Percentiles rank a stretch among this genome's conserved stretches.
Evolutionary conservation across 2,329 filamentous ascomycete species (phyloP).

Genomic region (Colletotrichum sp.): DNA sequence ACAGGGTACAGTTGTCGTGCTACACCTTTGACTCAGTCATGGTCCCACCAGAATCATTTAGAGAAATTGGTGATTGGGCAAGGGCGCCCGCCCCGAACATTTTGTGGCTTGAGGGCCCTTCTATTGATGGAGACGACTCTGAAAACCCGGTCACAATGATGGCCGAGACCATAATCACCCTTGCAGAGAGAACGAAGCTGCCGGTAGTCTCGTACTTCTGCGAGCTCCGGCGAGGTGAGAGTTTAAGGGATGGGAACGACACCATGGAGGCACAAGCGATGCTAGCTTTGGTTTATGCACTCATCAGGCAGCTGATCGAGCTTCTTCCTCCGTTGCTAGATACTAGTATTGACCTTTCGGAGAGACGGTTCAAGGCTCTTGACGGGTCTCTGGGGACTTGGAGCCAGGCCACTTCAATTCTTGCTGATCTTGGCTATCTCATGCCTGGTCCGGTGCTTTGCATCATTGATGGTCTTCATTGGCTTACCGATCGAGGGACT

Average conservation of each 20-base stretch:
- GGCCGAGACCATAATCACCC: background rate
- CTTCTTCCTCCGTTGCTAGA: conserved; percentile 4
- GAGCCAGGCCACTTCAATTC: background rate
- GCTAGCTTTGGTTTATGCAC: background rate
- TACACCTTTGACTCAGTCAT: too few relatives aligned
- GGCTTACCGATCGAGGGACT: background rate
- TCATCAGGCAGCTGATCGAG: conserved; percentile 21
- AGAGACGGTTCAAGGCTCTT: background rate
- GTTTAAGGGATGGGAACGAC: background rate
- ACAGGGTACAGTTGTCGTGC: too few relatives aligned
- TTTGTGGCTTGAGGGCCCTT: conserved; percentile 19
- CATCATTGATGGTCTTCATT: background rate
- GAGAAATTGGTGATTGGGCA: background rate
- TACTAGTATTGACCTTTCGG: background rate
- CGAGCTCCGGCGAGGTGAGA: background rate
- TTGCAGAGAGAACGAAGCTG: background rate
- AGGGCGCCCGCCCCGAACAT: background rate
- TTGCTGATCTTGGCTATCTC: background rate
- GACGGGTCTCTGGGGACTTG: background rate
- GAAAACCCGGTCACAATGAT: conserved; percentile 16
- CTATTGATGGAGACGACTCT: background rate
- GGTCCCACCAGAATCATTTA: too few relatives aligned
- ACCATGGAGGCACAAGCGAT: background rate
- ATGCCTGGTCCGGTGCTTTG: background rate
- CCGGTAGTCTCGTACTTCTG: conserved; percentile 24